Conservation (phyloP, 2,329 filamentous ascomycete genomes). For the Penicillium freii region DNA sequence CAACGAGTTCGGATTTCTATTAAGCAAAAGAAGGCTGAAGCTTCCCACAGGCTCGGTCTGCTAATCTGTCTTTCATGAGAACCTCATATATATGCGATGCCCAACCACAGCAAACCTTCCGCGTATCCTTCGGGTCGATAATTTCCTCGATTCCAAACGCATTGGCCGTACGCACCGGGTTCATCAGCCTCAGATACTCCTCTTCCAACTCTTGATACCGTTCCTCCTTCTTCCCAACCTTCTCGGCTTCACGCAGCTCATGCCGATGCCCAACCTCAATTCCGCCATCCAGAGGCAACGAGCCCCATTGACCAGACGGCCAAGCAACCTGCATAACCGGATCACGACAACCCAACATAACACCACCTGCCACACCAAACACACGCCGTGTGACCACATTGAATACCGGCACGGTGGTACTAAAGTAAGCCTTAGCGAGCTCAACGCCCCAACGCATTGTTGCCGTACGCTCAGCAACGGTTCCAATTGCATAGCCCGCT, state of each 20-base stretch:
- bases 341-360: slow-evolving; percentile 63
- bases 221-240: slow-evolving; percentile 50
- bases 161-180: slow-evolving; percentile 63
- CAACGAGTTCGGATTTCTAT: slow-evolving; percentile 20
- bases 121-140: slow-evolving; percentile 60
- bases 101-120: slow-evolving; percentile 57
- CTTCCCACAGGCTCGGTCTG: slow-evolving; percentile 42
- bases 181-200: slow-evolving; percentile 62
- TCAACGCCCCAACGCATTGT: slow-evolving; percentile 65
- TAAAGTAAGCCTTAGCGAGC: slow-evolving; percentile 61
- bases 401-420: slow-evolving; percentile 62
- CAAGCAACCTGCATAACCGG: slow-evolving; percentile 62
- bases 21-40: slow-evolving; percentile 50
- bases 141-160: slow-evolving; percentile 65
- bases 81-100: slow-evolving; percentile 54
- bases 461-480: slow-evolving; percentile 60
- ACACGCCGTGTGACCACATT: slow-evolving; percentile 60
- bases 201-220: slow-evolving; percentile 58
- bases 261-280: slow-evolving; percentile 64
- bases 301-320: slow-evolving; percentile 64
- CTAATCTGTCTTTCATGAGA: slow-evolving; percentile 52
- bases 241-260: slow-evolving; percentile 57
- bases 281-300: slow-evolving; percentile 61
- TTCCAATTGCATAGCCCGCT: slow-evolving; percentile 63
- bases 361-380: slow-evolving; percentile 63